A percentile compares a stretch with the other conserved stretches of the same genome.
Conservation (phyloP, 306 rosid genomes). For the Castanospermum australe region DNA sequence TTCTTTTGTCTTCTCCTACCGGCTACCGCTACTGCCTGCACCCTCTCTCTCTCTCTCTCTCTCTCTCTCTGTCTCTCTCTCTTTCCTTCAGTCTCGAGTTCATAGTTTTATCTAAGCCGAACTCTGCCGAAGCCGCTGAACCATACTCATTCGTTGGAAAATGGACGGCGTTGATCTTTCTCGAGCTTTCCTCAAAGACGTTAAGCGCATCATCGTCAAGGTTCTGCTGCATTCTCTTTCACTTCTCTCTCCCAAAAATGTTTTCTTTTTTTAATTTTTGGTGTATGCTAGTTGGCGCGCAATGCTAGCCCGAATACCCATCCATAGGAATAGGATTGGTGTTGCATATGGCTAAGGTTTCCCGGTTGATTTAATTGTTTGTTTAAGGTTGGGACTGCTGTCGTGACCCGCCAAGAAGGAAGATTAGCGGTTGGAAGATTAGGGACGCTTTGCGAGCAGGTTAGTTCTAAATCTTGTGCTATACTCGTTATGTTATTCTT, state of each 20-base stretch:
- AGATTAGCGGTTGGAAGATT: constrained; percentile 55
- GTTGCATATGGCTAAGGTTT: constrained; percentile 24
- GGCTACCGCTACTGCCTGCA: no score
- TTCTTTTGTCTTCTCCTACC: no score
- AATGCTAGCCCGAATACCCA: background rate
- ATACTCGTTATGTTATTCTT: background rate
- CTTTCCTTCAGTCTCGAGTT: no score
- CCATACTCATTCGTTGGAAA: background rate
- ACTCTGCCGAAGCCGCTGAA: background rate
- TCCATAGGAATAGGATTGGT: background rate
- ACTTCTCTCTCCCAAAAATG: background rate
- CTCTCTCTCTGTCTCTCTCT: no score
- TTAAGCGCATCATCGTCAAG: constrained; percentile 43
- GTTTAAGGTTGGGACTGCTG: constrained; percentile 49
- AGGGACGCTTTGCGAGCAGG: constrained; percentile 94
- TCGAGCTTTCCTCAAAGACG: constrained; percentile 38
- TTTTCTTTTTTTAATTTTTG: background rate
- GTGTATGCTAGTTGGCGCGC: background rate
- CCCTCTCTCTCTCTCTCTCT: no score
- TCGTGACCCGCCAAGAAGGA: constrained; percentile 48
- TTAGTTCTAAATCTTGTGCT: background rate
- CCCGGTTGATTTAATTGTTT: background rate
- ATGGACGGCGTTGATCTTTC: constrained; percentile 31
- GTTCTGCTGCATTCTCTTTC: background rate
- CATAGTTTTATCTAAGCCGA: no score